These are phyloP conservation scores for Myrmaecium sp. DNA, from an alignment of 2,329 filamentous ascomycete species.

Conservation along the genomic window DNA sequence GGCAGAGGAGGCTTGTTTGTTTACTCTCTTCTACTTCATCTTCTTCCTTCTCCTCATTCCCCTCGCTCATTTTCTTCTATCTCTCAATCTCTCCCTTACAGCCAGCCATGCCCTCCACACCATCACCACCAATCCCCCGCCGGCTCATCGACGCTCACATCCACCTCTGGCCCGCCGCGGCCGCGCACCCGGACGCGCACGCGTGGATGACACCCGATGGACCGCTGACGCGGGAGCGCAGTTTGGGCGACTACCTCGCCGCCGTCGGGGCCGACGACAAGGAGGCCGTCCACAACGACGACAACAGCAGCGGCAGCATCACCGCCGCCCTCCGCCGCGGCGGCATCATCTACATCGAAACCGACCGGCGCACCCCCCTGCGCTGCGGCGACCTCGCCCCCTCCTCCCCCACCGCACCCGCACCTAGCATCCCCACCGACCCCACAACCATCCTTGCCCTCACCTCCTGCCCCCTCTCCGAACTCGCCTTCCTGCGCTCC, in stretches of 20 bases:
- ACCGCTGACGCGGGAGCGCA: constrained; percentile 47
- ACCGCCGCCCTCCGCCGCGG: constrained; percentile 2
- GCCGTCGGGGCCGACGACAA: too few relatives aligned
- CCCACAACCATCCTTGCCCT: constrained; percentile 13
- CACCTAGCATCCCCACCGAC: too few relatives aligned
- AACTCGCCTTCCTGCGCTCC: constrained; percentile 51
- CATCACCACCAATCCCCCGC: constrained; percentile 2
- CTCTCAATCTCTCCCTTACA: too few relatives aligned
- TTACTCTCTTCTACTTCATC: too few relatives aligned
- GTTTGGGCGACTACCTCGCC: constrained; percentile 42
- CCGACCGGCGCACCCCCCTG: constrained; percentile 41
- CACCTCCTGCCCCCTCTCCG: constrained; percentile 52
- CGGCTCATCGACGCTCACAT: constrained; percentile 75
- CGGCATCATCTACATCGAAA: constrained; percentile 72
- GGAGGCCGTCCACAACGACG: neutral
- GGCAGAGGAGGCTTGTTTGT: too few relatives aligned
- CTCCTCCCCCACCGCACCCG: neutral
- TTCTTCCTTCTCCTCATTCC: too few relatives aligned
- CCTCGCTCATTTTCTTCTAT: too few relatives aligned
- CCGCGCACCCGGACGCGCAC: constrained; percentile 41
- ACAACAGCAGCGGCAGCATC: constrained; percentile 1
- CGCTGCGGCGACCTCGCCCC: neutral
- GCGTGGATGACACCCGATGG: constrained; percentile 48
- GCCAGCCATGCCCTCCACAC: neutral
- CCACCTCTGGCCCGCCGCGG: constrained; percentile 62